These are phyloP conservation scores for Candida freyschussii DNA, from an alignment of 1,139 yeast species.

Conservation along the genomic window DNA sequence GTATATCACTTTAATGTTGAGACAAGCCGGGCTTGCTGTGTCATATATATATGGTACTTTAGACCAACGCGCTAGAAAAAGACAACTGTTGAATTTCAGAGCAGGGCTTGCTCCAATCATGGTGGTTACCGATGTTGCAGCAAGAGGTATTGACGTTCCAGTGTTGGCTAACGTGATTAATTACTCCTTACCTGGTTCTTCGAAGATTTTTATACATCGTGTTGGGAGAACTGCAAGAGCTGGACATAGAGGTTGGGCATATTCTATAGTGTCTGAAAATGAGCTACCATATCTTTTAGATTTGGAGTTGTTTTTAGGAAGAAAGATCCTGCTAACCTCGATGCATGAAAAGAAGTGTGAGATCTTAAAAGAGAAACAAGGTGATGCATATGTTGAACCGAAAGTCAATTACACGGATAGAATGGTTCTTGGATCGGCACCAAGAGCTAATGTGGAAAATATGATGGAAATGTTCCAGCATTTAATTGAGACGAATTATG, in stretches of 20 bases:
- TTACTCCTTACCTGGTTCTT: slow-evolving; percentile 84
- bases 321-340: slow-evolving; percentile 65
- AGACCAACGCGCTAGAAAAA: slow-evolving; percentile 91
- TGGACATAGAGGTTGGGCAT: slow-evolving; percentile 98
- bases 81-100: slow-evolving; percentile 81
- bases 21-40: slow-evolving; percentile 76
- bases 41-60: slow-evolving; percentile 91
- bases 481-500: slow-evolving; percentile 61
- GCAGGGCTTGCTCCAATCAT: slow-evolving; percentile 75
- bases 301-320: slow-evolving; percentile 84
- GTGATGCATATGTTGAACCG: slow-evolving; percentile 39
- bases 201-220: slow-evolving; percentile 91
- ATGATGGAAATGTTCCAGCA: slow-evolving; percentile 69
- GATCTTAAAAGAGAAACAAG: slow-evolving; percentile 40
- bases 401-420: slow-evolving; percentile 67
- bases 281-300: slow-evolving; percentile 90
- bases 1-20: slow-evolving; percentile 65
- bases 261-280: slow-evolving; percentile 75
- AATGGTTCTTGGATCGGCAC: slow-evolving; percentile 78
- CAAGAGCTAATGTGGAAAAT: slow-evolving; percentile 65
- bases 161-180: slow-evolving; percentile 91
- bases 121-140: slow-evolving; percentile 98
- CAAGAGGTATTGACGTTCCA: slow-evolving; percentile 99
- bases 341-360: slow-evolving; percentile 63
- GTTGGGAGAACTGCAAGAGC: slow-evolving; percentile 99